phyloP scores from a whole-genome alignment of 331 rosid genomes.

The Spiraea crenata region DNA sequence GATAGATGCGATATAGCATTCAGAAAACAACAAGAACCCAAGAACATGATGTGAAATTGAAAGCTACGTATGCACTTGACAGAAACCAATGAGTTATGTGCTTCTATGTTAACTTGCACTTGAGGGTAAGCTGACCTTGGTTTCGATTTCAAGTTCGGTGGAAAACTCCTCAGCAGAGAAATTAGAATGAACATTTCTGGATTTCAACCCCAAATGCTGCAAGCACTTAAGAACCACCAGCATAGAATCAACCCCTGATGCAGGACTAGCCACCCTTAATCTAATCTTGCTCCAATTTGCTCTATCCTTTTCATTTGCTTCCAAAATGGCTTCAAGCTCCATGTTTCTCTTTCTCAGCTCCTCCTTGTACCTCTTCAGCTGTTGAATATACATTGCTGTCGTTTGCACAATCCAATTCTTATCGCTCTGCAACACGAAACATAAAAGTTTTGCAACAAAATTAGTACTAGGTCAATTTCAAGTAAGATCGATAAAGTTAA shows the following conservation, averaged over 20 bases:
- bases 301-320: slow-evolving; percentile 8
- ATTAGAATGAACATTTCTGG: slow-evolving; percentile 38
- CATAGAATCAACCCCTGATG: slow-evolving; percentile 54
- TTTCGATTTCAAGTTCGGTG: slow-evolving; percentile 38
- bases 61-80: no score
- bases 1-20: no score
- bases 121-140: slow-evolving; percentile 24
- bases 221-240: slow-evolving; percentile 49
- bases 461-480: no score
- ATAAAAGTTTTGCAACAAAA: no score
- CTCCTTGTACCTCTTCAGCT: slow-evolving; percentile 36
- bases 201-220: slow-evolving; percentile 38
- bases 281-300: slow-evolving; percentile 23
- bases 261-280: slow-evolving; percentile 38
- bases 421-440: slow-evolving; percentile 43
- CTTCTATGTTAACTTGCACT: no score
- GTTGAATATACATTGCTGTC: slow-evolving; percentile 46
- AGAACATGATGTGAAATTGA: no score
- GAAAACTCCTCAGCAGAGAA: slow-evolving; percentile 45
- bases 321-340: slow-evolving; percentile 37
- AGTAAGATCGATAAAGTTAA: no score
- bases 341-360: slow-evolving; percentile 37
- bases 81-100: no score
- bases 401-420: slow-evolving; percentile 58
- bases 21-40: no score